Evolutionary conservation across 768 basidiomycete genomes (phyloP).

Genomic region (Mrakia gelida): DNA sequence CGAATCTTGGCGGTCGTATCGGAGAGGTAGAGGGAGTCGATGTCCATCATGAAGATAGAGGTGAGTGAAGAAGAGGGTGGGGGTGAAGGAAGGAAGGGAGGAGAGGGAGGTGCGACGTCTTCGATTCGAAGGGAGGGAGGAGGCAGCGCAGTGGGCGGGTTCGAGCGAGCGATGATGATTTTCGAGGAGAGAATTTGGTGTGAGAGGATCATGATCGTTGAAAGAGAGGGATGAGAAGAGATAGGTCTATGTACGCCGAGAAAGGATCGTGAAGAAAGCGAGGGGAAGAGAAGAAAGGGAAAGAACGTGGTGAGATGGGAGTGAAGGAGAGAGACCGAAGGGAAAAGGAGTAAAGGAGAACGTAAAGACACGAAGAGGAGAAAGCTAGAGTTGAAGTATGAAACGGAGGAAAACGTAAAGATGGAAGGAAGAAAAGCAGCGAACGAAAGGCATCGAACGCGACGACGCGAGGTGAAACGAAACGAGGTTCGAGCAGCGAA

Average conservation of each 20-base stretch:
- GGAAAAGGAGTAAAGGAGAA: neutral
- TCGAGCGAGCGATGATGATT: too few relatives aligned
- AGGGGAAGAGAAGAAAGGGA: neutral
- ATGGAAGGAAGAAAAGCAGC: neutral
- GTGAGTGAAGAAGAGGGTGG: neutral
- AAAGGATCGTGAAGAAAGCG: neutral
- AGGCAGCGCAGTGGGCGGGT: too few relatives aligned
- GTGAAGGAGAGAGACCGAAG: too few relatives aligned
- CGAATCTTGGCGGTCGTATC: constrained; percentile 82
- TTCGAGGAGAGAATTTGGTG: too few relatives aligned
- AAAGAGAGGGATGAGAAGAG: neutral
- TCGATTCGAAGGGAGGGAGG: too few relatives aligned
- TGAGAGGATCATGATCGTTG: neutral
- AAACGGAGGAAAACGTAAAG: too few relatives aligned
- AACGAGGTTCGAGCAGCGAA: neutral
- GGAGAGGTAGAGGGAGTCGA: constrained; percentile 61
- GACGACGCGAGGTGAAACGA: neutral
- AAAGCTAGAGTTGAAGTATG: too few relatives aligned
- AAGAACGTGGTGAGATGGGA: too few relatives aligned
- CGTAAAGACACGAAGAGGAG: too few relatives aligned
- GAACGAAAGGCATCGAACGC: constrained; percentile 34
- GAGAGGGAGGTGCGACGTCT: neutral
- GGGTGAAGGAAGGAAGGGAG: neutral
- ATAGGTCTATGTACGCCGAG: neutral
- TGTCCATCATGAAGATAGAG: neutral